Percentiles rank a stretch among this genome's conserved stretches.
phyloP scores from a whole-genome alignment of 192 early-diverging fungal species.

The Coemansia sp. region DNA sequence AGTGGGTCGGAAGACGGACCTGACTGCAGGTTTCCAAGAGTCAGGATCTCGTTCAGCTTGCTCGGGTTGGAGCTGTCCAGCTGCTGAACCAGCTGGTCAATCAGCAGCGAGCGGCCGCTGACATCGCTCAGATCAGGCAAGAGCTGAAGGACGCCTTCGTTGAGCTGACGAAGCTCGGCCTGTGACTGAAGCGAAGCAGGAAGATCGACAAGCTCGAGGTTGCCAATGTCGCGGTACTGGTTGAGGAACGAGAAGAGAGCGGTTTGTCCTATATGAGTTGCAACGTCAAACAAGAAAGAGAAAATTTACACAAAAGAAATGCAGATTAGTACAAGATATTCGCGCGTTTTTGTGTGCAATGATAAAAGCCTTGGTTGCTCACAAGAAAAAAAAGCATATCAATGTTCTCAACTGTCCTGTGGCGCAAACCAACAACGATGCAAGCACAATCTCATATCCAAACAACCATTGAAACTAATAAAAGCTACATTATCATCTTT shows the following conservation, averaged over 20 bases:
- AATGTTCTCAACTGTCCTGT: background rate
- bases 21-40: slow-evolving; percentile 31
- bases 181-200: slow-evolving; percentile 43
- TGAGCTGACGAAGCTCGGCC: slow-evolving; percentile 47
- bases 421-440: background rate
- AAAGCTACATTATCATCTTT: no score
- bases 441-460: no score
- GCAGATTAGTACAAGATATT: background rate
- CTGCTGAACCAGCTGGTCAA: slow-evolving; percentile 52
- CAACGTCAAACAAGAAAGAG: background rate
- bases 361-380: background rate
- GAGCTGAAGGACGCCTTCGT: slow-evolving; percentile 50
- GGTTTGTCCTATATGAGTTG: slow-evolving; percentile 29
- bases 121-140: slow-evolving; percentile 47
- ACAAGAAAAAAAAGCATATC: background rate
- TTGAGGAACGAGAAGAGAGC: slow-evolving; percentile 37
- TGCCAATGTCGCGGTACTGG: slow-evolving; percentile 44
- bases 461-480: no score
- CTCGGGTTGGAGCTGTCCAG: slow-evolving; percentile 47
- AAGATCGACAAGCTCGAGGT: slow-evolving; percentile 36
- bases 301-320: background rate
- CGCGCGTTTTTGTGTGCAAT: no score
- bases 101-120: slow-evolving; percentile 39
- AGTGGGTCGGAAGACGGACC: slow-evolving; percentile 38
- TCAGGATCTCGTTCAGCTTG: slow-evolving; percentile 35